Evolutionary conservation across 2,329 filamentous ascomycete genomes (phyloP).

Genomic region (Aspergillus terreus): DNA sequence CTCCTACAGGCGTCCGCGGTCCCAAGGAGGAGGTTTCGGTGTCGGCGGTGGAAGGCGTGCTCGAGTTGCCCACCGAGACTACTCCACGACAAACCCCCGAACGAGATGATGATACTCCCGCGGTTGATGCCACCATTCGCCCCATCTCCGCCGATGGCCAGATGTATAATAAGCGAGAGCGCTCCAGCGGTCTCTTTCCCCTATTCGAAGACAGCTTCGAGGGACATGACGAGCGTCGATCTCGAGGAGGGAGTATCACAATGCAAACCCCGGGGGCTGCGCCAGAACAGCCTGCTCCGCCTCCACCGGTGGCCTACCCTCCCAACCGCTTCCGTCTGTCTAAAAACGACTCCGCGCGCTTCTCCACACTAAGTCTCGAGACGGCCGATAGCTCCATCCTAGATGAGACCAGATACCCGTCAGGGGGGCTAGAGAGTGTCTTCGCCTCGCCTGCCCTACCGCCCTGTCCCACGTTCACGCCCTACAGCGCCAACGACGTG

Average conservation of each 20-base stretch:
- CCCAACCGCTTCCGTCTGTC: conserved; percentile 31
- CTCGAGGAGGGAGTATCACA: conserved; percentile 31
- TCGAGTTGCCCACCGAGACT: conserved; percentile 34
- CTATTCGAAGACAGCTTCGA: conserved; percentile 22
- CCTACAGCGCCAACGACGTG: conserved; percentile 37
- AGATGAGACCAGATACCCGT: conserved; percentile 27
- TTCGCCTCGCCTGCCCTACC: conserved; percentile 29
- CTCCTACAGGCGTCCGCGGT: conserved; percentile 10
- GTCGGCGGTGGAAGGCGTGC: conserved; percentile 32
- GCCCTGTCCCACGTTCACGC: conserved; percentile 31
- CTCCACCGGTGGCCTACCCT: conserved; percentile 29
- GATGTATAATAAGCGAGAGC: conserved; percentile 20
- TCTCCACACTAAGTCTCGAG: conserved; percentile 36
- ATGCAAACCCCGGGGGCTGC: conserved; percentile 30
- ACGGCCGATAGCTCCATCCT: conserved; percentile 38
- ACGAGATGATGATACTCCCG: conserved; percentile 20
- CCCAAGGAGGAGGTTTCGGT: conserved; percentile 28
- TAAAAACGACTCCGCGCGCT: conserved; percentile 33
- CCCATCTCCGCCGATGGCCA: conserved; percentile 31
- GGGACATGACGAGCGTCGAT: conserved; percentile 20
- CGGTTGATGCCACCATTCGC: conserved; percentile 22
- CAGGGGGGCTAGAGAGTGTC: conserved; percentile 25
- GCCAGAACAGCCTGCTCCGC: conserved; percentile 36
- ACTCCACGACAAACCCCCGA: conserved; percentile 36
- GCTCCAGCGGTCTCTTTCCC: conserved; percentile 18